Evolutionary conservation across 495 filamentous ascomycete species (phyloP).

Genomic region (Aspergillus sclerotiicarbonarius): DNA sequence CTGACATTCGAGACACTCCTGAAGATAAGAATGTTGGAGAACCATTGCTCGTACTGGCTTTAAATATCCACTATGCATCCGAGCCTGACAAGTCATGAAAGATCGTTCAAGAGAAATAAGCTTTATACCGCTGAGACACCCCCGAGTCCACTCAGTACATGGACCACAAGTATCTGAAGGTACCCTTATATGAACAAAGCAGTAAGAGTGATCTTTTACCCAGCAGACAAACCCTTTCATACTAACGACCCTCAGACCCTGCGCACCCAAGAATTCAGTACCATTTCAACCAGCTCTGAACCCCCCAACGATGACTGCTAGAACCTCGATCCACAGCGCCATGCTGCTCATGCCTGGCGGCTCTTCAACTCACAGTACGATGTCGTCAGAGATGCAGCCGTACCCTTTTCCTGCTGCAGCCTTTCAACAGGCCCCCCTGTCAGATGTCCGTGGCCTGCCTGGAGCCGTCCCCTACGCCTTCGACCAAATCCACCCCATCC

Average conservation of each 20-base stretch:
- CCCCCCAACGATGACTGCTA: background rate
- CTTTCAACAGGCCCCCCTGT: slow-evolving; percentile 2
- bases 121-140: background rate
- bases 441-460: slow-evolving; percentile 2
- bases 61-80: background rate
- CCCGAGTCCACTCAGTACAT: background rate
- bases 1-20: slow-evolving; percentile 16
- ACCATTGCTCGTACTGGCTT: background rate
- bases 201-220: background rate
- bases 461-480: background rate
- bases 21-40: background rate
- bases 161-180: slow-evolving; percentile 2
- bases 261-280: background rate
- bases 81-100: background rate
- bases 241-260: background rate
- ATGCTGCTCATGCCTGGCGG: background rate
- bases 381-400: slow-evolving; percentile 3
- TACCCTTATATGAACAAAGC: background rate
- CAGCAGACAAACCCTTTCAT: background rate
- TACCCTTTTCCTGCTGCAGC: background rate
- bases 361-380: background rate
- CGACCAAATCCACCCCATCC: background rate
- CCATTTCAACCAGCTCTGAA: background rate
- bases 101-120: background rate
- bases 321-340: background rate